Evolutionary conservation across 2,329 filamentous ascomycete species (phyloP), one percentile per base, ranked within the genome.

Genomic region (Trichocomaceae sp.): DNA sequence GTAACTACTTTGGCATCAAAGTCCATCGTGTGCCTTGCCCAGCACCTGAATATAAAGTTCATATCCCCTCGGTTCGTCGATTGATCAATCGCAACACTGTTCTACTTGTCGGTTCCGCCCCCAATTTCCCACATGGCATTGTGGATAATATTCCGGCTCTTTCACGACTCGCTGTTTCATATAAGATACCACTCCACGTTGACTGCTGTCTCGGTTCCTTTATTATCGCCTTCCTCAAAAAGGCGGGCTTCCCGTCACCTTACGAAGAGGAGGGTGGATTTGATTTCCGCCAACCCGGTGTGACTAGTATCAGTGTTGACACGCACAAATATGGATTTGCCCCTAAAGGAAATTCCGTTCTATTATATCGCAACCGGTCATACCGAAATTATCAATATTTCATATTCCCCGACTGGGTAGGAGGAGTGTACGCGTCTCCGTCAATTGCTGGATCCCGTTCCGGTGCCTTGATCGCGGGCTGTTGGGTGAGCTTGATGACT

Each of bases 291-390:
- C 84, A 95, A 57, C 90, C 88, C 62, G 93, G 93, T 63, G 93
- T 99, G 37, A 96, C 92, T 3, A 92, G 87, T 71, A 97, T 99
- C 71, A 90, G 85, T 62, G 95, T 91, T 71, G 93, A 99, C 70
- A 99, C 93, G 2, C 93, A 99, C 81, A 99, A 99, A 72, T 99
- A 99, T 70, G 93, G 93, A 37, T 99, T 99, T 68, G 93, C 93
- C 1, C 93, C 93, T 52, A 99, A 99, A 77, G 93, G 93, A 62
- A 99, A 95, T 79, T 93, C 87, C 51, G 93, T 90, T 1, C 80
- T 96, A 13, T 80, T 99, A 42, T 99, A 99, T 79, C 89, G 93
- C 63, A 87, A 84, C 46, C 81, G 85, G 33, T 76, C 82, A 47
- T 82, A 95, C 61, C 84, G 93, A 62, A 83, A 84, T 55, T 92